phyloP scores from a whole-genome alignment of 768 basidiomycete genomes.

The Pleurotus citrinopileatus region DNA sequence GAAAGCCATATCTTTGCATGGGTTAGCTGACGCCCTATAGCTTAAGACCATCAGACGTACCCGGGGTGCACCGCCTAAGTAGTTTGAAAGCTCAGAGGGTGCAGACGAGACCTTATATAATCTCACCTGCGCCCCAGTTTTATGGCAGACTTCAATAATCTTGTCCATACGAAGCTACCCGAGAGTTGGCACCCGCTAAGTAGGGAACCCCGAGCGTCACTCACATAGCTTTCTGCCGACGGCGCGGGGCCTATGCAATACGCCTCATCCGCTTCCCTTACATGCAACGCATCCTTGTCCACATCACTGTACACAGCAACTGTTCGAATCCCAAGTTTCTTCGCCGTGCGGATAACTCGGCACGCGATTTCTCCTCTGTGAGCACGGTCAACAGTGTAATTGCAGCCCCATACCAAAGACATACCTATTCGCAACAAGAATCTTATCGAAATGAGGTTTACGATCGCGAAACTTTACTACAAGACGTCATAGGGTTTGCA shows the following conservation, averaged over 20 bases:
- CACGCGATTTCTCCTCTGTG: conserved; percentile 93
- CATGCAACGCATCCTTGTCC: conserved; percentile 79
- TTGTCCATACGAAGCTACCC: conserved; percentile 79
- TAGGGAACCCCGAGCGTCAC: conserved; percentile 26
- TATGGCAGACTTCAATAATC: conserved; percentile 79
- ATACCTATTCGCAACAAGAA: conserved; percentile 87
- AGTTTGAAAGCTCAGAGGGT: neutral
- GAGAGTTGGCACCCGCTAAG: neutral
- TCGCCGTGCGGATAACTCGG: conserved; percentile 88
- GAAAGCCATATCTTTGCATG: conserved; percentile 69
- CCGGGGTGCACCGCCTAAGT: conserved; percentile 89
- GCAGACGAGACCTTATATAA: neutral
- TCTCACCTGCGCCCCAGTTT: conserved; percentile 80
- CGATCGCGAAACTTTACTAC: conserved; percentile 9
- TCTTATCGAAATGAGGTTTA: conserved; percentile 79
- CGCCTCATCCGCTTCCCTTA: conserved; percentile 85
- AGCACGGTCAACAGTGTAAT: neutral
- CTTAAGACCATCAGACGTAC: conserved; percentile 31
- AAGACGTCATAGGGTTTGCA: neutral
- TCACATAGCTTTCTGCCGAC: conserved; percentile 84
- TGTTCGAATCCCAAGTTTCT: conserved; percentile 83
- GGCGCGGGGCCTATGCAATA: conserved; percentile 92
- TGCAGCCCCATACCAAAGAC: conserved; percentile 7
- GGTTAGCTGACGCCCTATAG: neutral
- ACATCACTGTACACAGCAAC: conserved; percentile 92